Evolutionary conservation across 805 yeast genomes (phyloP).

Genomic region (Wickerhamiella brachini): DNA sequence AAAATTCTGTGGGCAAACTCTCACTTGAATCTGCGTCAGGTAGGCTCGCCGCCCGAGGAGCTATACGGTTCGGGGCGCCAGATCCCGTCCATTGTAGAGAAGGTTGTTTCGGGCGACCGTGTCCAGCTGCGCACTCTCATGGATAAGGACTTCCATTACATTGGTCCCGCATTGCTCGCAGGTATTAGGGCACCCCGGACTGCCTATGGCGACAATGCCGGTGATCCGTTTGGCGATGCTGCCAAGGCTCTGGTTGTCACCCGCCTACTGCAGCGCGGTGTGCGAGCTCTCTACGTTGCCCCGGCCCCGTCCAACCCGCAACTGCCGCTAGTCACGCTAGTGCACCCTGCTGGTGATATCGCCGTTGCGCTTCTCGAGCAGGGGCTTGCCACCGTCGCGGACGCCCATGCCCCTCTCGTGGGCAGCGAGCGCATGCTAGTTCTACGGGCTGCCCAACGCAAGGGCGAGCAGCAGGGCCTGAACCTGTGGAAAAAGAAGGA

Average conservation of each 20-base stretch:
- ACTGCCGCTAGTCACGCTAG: conserved; percentile 32
- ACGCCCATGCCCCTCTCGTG: conserved; percentile 61
- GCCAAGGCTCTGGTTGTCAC: conserved; percentile 52
- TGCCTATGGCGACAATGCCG: conserved; percentile 28
- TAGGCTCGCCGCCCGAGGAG: conserved; percentile 13
- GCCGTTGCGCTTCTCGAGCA: conserved; percentile 49
- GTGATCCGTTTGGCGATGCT: conserved; percentile 50
- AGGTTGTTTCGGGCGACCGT: conserved; percentile 67
- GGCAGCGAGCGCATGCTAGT: conserved; percentile 51
- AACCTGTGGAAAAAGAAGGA: conserved; percentile 41
- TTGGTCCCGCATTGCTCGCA: conserved; percentile 50
- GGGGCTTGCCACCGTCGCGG: conserved; percentile 65
- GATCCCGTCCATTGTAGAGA: conserved; percentile 51
- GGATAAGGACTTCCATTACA: conserved; percentile 37
- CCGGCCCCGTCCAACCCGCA: conserved; percentile 33
- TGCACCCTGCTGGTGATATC: conserved; percentile 68
- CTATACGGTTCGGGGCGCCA: conserved; percentile 25
- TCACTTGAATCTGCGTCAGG: conserved; percentile 17
- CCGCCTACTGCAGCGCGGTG: conserved; percentile 47
- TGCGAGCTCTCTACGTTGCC: conserved; percentile 45
- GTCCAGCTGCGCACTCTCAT: conserved; percentile 44
- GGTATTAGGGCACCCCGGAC: conserved; percentile 66
- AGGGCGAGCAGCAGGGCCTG: conserved; percentile 41
- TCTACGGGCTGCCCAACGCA: conserved; percentile 50
- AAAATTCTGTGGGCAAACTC: conserved; percentile 41